Conservation (phyloP, 441 rosid species). For the Pelargonium cotyledonis region DNA sequence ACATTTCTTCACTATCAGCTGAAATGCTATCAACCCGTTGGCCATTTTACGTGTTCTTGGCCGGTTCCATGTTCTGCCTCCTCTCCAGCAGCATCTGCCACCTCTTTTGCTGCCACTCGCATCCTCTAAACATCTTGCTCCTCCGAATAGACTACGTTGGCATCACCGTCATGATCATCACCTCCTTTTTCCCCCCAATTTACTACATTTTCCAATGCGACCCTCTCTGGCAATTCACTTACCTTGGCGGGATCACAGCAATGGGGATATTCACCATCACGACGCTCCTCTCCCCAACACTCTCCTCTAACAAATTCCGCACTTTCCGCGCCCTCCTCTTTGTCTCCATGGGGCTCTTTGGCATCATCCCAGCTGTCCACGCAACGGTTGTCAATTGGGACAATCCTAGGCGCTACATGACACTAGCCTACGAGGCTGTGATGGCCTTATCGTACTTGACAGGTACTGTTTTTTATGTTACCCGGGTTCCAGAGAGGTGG, state of each 20-base stretch:
- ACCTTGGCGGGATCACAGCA: constrained; percentile 2
- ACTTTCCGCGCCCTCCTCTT: constrained; percentile 14
- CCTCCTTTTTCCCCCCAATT: constrained; percentile 19
- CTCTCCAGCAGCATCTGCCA: constrained; percentile 21
- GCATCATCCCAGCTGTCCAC: constrained; percentile 16
- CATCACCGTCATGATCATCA: constrained; percentile 21
- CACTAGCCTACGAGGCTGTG: constrained; percentile 13
- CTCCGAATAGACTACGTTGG: constrained; percentile 18
- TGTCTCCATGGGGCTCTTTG: constrained; percentile 16
- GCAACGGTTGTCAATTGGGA: constrained; percentile 17
- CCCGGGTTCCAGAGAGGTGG: constrained; percentile 17
- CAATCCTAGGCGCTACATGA: constrained; percentile 12
- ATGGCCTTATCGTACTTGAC: constrained; percentile 21
- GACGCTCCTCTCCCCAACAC: constrained; percentile 18
- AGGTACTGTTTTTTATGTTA: constrained; percentile 18
- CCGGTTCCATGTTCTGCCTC: constrained; percentile 21
- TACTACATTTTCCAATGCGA: constrained; percentile 20
- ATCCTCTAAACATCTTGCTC: constrained; percentile 18
- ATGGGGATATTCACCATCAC: constrained; percentile 12
- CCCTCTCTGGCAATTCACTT: constrained; percentile 20
- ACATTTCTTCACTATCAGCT: neutral
- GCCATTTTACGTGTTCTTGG: constrained; percentile 18
- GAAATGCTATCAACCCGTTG: constrained; percentile 6
- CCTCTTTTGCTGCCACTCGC: constrained; percentile 22
- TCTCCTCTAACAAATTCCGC: constrained; percentile 15